Conservation (phyloP, 306 rosid species). For the Trichosanthes cucumerina region DNA sequence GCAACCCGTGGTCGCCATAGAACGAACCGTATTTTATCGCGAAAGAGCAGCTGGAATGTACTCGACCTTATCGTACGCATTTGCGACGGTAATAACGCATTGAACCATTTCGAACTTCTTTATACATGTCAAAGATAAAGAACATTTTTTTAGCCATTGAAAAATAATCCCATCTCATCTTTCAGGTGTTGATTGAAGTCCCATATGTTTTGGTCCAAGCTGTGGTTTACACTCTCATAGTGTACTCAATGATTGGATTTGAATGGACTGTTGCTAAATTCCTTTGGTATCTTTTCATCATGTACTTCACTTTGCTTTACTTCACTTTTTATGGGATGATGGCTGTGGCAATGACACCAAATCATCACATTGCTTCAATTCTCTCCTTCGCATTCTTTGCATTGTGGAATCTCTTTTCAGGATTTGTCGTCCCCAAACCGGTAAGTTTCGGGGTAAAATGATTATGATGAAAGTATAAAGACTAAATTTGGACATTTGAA, state of each 20-base stretch:
- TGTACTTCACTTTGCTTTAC: conserved; percentile 59
- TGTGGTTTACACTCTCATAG: conserved; percentile 38
- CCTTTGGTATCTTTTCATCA: conserved; percentile 66
- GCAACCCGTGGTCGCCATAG: conserved; percentile 64
- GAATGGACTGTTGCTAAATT: conserved; percentile 43
- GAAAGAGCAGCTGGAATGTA: conserved; percentile 91
- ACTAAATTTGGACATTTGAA: too few relatives aligned
- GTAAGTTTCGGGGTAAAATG: conserved; percentile 30
- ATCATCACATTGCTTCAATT: conserved; percentile 52
- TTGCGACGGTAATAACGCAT: conserved; percentile 38
- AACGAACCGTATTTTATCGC: conserved; percentile 71
- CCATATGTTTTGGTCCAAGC: conserved; percentile 54
- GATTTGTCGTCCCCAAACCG: conserved; percentile 49
- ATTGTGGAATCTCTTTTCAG: conserved; percentile 74
- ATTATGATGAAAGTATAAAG: not conserved
- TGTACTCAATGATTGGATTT: conserved; percentile 76
- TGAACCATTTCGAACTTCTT: not conserved
- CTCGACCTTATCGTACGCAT: conserved; percentile 60
- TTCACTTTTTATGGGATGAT: conserved; percentile 84
- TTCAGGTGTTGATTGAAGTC: conserved; percentile 56
- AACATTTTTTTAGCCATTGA: not conserved
- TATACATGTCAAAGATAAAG: not conserved
- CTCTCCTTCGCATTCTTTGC: conserved; percentile 54
- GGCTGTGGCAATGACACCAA: conserved; percentile 71
- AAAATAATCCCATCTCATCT: not conserved